A percentile compares a stretch with the other conserved stretches of the same genome.
Conservation (phyloP, 352 stramenopile genomes). For the Pelagophyceae sp. region DNA sequence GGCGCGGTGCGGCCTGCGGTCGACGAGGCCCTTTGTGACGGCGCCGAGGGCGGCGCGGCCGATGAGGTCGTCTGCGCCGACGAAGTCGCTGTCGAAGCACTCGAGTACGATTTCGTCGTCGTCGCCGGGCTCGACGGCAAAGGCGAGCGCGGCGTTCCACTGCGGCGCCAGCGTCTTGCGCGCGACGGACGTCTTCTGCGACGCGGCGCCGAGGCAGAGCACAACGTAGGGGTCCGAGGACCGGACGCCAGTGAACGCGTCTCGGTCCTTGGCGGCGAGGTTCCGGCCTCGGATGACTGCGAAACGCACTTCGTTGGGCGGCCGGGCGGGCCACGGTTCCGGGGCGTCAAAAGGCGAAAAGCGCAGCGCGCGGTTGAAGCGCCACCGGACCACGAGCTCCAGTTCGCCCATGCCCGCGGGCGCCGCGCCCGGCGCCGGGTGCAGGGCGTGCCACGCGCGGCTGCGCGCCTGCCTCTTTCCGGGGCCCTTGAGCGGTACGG, state of each 20-base stretch:
- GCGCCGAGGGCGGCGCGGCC: neutral
- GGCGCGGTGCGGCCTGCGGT: too few relatives aligned
- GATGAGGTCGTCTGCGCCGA: neutral
- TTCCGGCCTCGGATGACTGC: neutral
- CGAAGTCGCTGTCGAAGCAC: neutral
- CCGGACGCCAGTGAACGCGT: neutral
- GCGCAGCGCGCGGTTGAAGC: neutral
- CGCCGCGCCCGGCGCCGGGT: neutral
- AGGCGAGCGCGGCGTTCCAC: neutral
- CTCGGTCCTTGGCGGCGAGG: neutral
- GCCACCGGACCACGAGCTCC: neutral
- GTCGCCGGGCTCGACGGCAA: neutral
- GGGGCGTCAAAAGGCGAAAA: slow-evolving; percentile 3
- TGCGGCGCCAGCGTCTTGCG: neutral
- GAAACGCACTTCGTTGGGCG: slow-evolving; percentile 8
- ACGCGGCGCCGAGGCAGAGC: neutral
- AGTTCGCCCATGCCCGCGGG: neutral
- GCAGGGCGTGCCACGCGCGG: neutral
- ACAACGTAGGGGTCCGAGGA: neutral
- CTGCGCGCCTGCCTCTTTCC: neutral
- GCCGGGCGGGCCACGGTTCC: neutral
- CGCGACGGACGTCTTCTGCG: neutral
- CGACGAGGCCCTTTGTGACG: neutral
- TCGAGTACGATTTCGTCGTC: neutral
- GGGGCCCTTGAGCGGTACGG: neutral